phyloP scores from a whole-genome alignment of 1,284 basidiomycete species.

The Baeospora myosura region DNA sequence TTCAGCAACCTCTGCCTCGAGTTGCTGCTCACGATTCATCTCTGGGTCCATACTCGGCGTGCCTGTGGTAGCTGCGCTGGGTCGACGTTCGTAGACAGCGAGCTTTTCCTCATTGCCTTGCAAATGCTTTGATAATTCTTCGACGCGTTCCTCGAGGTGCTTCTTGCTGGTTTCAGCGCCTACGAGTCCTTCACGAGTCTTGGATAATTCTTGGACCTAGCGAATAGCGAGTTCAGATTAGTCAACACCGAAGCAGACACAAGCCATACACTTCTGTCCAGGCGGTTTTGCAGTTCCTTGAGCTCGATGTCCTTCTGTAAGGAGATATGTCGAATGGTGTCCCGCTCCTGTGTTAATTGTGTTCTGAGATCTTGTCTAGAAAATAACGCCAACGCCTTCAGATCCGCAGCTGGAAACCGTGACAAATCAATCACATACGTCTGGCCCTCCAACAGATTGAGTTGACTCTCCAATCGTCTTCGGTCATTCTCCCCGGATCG shows the following conservation, averaged over 20 bases:
- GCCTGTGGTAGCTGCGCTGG: conserved; percentile 27
- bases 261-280: conserved; percentile 66
- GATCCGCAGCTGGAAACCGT: too few species aligned
- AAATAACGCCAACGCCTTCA: neutral
- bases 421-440: conserved; percentile 43
- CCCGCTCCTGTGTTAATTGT: conserved; percentile 76
- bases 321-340: conserved; percentile 62
- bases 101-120: conserved; percentile 79
- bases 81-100: conserved; percentile 76
- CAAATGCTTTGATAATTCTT: conserved; percentile 64
- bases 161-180: conserved; percentile 75
- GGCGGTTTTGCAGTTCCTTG: conserved; percentile 65
- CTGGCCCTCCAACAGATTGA: conserved; percentile 74
- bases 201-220: conserved; percentile 59
- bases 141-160: conserved; percentile 73
- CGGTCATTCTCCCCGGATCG: conserved; percentile 76
- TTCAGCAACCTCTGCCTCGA: conserved; percentile 81
- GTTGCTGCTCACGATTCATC: conserved; percentile 65
- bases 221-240: conserved; percentile 1
- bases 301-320: conserved; percentile 78
- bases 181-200: conserved; percentile 67
- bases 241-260: neutral
- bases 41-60: conserved; percentile 33
- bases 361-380: conserved; percentile 66
- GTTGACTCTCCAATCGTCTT: conserved; percentile 70